Base-by-base conservation (phyloP, 2,329 filamentous ascomycete species). In the Zopfia rhizophila region DNA sequence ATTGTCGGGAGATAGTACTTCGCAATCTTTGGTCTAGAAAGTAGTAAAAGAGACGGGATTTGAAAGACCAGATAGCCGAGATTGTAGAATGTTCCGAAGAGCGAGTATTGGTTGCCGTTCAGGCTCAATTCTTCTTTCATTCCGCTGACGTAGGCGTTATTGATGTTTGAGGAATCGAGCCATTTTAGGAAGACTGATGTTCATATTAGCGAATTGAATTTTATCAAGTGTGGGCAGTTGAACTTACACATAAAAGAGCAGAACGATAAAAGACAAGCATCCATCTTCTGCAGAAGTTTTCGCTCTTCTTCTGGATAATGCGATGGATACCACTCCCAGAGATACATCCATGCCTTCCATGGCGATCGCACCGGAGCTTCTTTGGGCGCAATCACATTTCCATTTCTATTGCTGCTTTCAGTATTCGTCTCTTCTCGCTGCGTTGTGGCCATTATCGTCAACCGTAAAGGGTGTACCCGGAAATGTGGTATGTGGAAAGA, bases 71-170 rank as follows among this genome's bases (percentile, higher is more conserved):
- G 60, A 40, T 73, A 73, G 6, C 70, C 70, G 4, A 67, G 56
- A n/a, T 72, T 69, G 54, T 72, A 71, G 29, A 69, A 85, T 0
- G 87, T 75, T 27, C 66, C 63, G 38, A 70, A 70, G 1, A 69
- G 54, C 2, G 63, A 72, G 51, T 89, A 89, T 56, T 87, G 76
- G 41, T 87, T 84, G 3, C 82, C 84, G 16, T 66, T 60, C n/a
- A 73, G 58, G 4, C 56, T 41, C 2, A 68, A 48, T 25, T 68
- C 63, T 38, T 61, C 60, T 25, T 60, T 68, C 51, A 72, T 65
- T 25, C 69, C 67, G 5, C 68, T 67, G 5, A 76, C 68, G 22
- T 70, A 69, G 48, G 65, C 75, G 75, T 83, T 86, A 30, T 62
- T 65, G 53, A 70, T 62, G 40, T 70, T 70, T n/a, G 60, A 63